Evolutionary conservation across 1,284 basidiomycete genomes (phyloP).

Genomic region (Melampsora larici-populina): DNA sequence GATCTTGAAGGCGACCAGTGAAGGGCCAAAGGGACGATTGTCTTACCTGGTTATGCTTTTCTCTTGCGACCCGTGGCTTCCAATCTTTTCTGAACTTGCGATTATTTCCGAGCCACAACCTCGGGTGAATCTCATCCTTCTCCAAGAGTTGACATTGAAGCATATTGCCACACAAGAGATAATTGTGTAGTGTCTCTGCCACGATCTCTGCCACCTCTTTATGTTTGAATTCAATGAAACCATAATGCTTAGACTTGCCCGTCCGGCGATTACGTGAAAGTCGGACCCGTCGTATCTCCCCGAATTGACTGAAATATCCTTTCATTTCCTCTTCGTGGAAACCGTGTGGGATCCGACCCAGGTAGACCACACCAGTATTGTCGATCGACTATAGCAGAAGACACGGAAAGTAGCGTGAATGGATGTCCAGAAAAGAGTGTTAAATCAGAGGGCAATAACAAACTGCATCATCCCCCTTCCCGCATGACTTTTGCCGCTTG

Average conservation of each 20-base stretch:
- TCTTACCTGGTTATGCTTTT: slow-evolving; percentile 74
- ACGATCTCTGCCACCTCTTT: slow-evolving; percentile 88
- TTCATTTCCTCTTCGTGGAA: slow-evolving; percentile 95
- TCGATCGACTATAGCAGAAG: slow-evolving; percentile 53
- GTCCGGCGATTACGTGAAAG: slow-evolving; percentile 80
- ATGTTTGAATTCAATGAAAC: slow-evolving; percentile 90
- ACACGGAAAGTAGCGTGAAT: slow-evolving; percentile 1
- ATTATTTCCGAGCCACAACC: slow-evolving; percentile 95
- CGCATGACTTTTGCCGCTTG: not conserved
- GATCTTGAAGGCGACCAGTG: slow-evolving; percentile 8
- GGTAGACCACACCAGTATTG: slow-evolving; percentile 79
- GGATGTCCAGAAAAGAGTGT: slow-evolving; percentile 24
- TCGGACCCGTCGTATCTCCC: slow-evolving; percentile 79
- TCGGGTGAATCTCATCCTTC: slow-evolving; percentile 81
- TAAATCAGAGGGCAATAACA: slow-evolving; percentile 42
- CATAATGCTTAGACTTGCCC: slow-evolving; percentile 93
- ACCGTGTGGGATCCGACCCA: slow-evolving; percentile 89
- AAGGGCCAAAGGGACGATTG: not conserved
- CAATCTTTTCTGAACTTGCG: slow-evolving; percentile 81
- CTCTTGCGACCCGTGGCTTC: slow-evolving; percentile 66
- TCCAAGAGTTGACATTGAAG: slow-evolving; percentile 82
- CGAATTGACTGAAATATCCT: slow-evolving; percentile 92
- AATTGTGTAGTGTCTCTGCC: slow-evolving; percentile 98
- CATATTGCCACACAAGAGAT: slow-evolving; percentile 88
- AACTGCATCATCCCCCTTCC: slow-evolving; percentile 9